These are phyloP conservation scores for Glutinoglossum americanum DNA, from an alignment of 495 filamentous ascomycete species.

Conservation along the genomic window DNA sequence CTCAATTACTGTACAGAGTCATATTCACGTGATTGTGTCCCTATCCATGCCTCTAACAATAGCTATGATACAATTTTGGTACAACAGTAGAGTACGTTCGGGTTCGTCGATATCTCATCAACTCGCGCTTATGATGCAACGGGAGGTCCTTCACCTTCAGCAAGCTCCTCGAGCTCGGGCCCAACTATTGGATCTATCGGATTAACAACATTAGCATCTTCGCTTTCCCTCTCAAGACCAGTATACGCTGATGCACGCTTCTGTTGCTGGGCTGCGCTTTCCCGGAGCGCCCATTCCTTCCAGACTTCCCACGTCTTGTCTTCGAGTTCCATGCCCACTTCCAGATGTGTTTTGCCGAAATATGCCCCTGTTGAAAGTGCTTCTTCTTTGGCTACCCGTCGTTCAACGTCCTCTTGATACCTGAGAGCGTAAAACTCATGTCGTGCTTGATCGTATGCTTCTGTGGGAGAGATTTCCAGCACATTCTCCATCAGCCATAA, in stretches of 20 bases:
- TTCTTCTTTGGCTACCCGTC: slow-evolving; percentile 72
- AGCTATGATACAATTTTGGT: too few relatives aligned
- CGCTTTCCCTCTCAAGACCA: slow-evolving; percentile 20
- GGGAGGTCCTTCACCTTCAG: neutral
- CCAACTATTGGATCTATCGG: slow-evolving; percentile 8
- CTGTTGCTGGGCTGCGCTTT: slow-evolving; percentile 25
- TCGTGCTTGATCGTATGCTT: slow-evolving; percentile 74
- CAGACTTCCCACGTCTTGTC: slow-evolving; percentile 54
- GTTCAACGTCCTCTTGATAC: slow-evolving; percentile 62
- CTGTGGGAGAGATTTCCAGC: slow-evolving; percentile 31
- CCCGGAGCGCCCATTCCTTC: slow-evolving; percentile 53
- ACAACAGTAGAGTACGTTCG: too few relatives aligned
- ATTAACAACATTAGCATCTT: slow-evolving; percentile 12
- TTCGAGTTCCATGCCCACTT: slow-evolving; percentile 68
- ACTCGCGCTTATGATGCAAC: neutral
- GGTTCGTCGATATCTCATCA: too few relatives aligned
- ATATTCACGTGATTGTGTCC: too few relatives aligned
- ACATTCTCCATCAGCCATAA: slow-evolving; percentile 56
- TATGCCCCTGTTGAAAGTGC: slow-evolving; percentile 64
- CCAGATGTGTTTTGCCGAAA: slow-evolving; percentile 53
- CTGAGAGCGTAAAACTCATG: slow-evolving; percentile 78
- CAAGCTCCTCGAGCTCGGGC: neutral
- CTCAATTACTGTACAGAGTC: too few relatives aligned
- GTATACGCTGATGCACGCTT: slow-evolving; percentile 26
- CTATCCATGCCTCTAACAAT: too few relatives aligned